Evolutionary conservation across 2,329 filamentous ascomycete genomes (phyloP).

Genomic region (Pyricularia sp.): DNA sequence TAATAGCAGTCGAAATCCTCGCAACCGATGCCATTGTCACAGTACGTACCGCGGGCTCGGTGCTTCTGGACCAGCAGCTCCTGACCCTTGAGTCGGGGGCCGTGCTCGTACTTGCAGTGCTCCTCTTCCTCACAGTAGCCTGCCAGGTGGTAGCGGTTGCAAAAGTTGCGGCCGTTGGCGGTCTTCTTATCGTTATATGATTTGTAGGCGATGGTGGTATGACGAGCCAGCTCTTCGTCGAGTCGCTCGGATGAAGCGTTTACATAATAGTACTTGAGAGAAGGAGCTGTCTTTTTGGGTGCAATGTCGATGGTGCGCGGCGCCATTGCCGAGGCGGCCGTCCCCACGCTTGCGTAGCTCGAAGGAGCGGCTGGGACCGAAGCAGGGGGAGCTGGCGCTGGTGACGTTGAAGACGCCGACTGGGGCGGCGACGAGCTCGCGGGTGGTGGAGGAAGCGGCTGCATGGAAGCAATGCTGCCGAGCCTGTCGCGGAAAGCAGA

Average conservation of each 20-base stretch:
- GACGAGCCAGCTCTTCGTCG: slow-evolving; percentile 17
- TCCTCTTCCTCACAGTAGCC: slow-evolving; percentile 11
- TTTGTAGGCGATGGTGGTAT: slow-evolving; percentile 8
- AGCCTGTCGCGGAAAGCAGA: neutral
- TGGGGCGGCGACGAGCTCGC: slow-evolving; percentile 12
- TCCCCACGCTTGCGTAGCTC: slow-evolving; percentile 4
- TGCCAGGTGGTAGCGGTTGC: slow-evolving; percentile 14
- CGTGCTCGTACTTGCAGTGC: slow-evolving; percentile 15
- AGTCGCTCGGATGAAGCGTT: slow-evolving; percentile 22
- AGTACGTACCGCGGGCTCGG: slow-evolving; percentile 13
- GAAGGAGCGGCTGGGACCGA: neutral
- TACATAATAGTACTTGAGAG: slow-evolving; percentile 16
- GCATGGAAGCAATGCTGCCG: neutral
- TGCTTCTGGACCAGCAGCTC: slow-evolving; percentile 13
- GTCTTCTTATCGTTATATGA: slow-evolving; percentile 9
- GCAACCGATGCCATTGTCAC: slow-evolving; percentile 10
- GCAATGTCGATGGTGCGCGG: slow-evolving; percentile 17
- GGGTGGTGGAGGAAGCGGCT: slow-evolving; percentile 1
- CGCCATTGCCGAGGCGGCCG: neutral
- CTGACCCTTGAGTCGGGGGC: slow-evolving; percentile 9
- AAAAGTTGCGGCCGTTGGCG: slow-evolving; percentile 11
- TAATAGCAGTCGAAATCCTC: slow-evolving; percentile 11
- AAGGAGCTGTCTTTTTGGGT: slow-evolving; percentile 12
- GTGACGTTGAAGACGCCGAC: neutral
- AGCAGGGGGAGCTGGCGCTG: neutral